Base-by-base conservation (phyloP, 1,284 basidiomycete species). In the Nidula niveotomentosa region DNA sequence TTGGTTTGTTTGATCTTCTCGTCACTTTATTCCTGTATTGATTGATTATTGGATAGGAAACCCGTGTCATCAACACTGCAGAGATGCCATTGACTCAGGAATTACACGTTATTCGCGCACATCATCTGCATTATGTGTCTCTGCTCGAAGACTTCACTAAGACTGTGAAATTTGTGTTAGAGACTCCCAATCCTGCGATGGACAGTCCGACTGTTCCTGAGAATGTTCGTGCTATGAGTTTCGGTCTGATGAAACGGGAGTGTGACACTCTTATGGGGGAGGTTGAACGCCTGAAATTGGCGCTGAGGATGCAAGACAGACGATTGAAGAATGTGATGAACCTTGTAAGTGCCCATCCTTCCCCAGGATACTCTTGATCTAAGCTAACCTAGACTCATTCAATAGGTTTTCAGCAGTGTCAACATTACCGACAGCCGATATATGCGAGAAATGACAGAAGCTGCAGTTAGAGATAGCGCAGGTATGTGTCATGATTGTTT, bases 271-370 rank as follows among this genome's bases (percentile, higher is more conserved):
- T 84, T 13, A 53, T 77, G n/a, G 65, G 68, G 9, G 78, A 81
- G 58, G 78, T 83, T 4, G 69, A 74, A 30, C 68, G 80, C 36
- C 60, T 84, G 41, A 70, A 79, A 59, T 67, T 62, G 51, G 73
- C 67, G 34, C 66, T 76, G 43, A 53, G 41, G 7, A 78, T 81
- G 77, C 75, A 80, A 53, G 73, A 75, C 33, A 69, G 68, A 36
- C 69, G 81, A 47, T 56, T 84, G 54, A 76, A 71, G 58, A 84
- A 84, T 53, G 74, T 81, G 15, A 81, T 81, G 71, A 69, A 78
- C 55, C 62, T 84, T 56, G 80, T 80, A 53, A 12, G 74, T 53
- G 17, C 3, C 37, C 33, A 6, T 51, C 6, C 12, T 7, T 12
- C 34, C 48, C 10, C 8, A 36, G 18, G 10, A 33, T 50, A 17